A percentile compares a stretch with the other conserved stretches of the same genome.
Conservation (phyloP, 805 yeast genomes). For the Sungouiozyma ichnusensis region DNA sequence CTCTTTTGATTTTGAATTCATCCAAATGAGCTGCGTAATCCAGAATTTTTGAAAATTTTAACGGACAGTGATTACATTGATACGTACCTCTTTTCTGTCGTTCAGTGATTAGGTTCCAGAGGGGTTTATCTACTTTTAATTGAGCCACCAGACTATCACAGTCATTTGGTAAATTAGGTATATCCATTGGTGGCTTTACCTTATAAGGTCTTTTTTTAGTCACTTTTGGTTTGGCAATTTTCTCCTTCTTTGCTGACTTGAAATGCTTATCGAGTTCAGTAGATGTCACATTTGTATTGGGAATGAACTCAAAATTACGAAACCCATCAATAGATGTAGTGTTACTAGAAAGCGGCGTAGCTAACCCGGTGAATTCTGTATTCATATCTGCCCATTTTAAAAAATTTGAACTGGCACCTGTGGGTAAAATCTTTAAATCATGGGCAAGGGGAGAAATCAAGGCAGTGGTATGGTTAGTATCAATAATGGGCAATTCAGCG, state of each 20-base stretch:
- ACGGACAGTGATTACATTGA: slow-evolving; percentile 39
- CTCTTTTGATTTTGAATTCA: slow-evolving; percentile 29
- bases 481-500: background rate
- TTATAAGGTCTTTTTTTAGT: background rate
- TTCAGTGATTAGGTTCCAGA: slow-evolving; percentile 20
- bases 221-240: background rate
- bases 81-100: slow-evolving; percentile 35
- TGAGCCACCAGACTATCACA: slow-evolving; percentile 11
- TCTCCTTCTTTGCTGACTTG: background rate
- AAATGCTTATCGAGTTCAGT: background rate
- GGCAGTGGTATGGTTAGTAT: background rate
- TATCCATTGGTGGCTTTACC: background rate
- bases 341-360: background rate
- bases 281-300: background rate
- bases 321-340: background rate
- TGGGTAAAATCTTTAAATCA: background rate
- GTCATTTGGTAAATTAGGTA: background rate
- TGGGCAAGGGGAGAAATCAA: background rate
- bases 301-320: background rate
- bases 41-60: slow-evolving; percentile 30
- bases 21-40: slow-evolving; percentile 38
- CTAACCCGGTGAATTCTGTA: background rate
- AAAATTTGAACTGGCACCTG: background rate
- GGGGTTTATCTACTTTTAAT: slow-evolving; percentile 20
- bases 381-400: background rate